A percentile compares a stretch with the other conserved stretches of the same genome.
Conservation (phyloP, 1,284 basidiomycete genomes). For the Tilletia indica region DNA sequence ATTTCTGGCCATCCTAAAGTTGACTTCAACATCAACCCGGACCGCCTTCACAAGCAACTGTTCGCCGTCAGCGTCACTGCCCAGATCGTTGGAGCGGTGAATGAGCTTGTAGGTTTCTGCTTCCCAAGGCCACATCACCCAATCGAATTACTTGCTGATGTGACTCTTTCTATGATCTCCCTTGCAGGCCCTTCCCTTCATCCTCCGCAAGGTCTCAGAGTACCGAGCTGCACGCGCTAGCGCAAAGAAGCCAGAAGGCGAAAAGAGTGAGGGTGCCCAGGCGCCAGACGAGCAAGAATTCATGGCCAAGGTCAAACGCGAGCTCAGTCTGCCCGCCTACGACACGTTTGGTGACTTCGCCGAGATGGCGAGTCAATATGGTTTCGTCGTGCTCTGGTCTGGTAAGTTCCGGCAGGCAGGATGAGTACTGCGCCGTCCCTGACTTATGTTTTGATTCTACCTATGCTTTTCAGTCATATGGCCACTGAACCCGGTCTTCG, state of each 20-base stretch:
- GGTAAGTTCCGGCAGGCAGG: background rate
- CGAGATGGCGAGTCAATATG: slow-evolving; percentile 90
- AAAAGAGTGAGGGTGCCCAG: slow-evolving; percentile 11
- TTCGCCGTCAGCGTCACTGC: slow-evolving; percentile 93
- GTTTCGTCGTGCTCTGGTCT: slow-evolving; percentile 25
- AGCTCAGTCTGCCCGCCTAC: slow-evolving; percentile 79
- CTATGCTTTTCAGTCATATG: slow-evolving; percentile 66
- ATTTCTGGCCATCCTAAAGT: slow-evolving; percentile 36
- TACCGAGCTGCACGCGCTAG: slow-evolving; percentile 25
- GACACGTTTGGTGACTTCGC: slow-evolving; percentile 69
- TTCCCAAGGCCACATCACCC: background rate
- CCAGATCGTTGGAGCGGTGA: slow-evolving; percentile 77
- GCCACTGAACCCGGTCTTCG: slow-evolving; percentile 71
- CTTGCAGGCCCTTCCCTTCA: slow-evolving; percentile 65
- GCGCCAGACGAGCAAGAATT: slow-evolving; percentile 67
- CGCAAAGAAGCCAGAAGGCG: slow-evolving; percentile 22
- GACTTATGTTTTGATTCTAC: background rate
- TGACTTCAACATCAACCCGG: slow-evolving; percentile 59
- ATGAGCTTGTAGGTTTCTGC: slow-evolving; percentile 66
- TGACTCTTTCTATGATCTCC: background rate
- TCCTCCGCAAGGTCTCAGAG: slow-evolving; percentile 62
- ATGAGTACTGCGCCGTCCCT: too few species aligned
- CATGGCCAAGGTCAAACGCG: slow-evolving; percentile 71
- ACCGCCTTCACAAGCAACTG: slow-evolving; percentile 80
- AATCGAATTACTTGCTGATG: background rate